Percentiles rank a stretch among this genome's conserved stretches.
These are phyloP conservation scores for Papiliotrema nemorosa DNA, from an alignment of 1,284 basidiomycete genomes.

Conservation along the genomic window DNA sequence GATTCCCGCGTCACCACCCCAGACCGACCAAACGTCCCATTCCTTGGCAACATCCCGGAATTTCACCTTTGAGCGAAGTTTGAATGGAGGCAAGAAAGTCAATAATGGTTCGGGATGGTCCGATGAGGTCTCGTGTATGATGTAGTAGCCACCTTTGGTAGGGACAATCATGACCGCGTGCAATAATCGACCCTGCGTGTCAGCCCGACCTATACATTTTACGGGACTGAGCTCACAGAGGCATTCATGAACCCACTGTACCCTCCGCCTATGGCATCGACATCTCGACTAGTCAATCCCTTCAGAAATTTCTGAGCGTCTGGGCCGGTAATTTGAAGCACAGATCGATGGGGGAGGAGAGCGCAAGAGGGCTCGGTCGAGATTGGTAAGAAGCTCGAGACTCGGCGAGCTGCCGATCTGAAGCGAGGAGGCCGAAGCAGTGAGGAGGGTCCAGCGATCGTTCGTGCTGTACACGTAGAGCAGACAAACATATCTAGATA, in stretches of 20 bases:
- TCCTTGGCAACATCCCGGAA: slow-evolving; percentile 69
- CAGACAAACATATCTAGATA: too few species aligned
- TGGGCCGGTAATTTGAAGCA: slow-evolving; percentile 74
- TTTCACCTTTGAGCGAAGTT: slow-evolving; percentile 85
- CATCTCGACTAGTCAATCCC: slow-evolving; percentile 68
- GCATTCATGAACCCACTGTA: slow-evolving; percentile 84
- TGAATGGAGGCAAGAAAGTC: slow-evolving; percentile 57
- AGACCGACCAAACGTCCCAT: slow-evolving; percentile 75
- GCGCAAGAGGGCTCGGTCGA: too few species aligned
- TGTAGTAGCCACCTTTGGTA: slow-evolving; percentile 33
- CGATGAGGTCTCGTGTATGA: slow-evolving; percentile 59
- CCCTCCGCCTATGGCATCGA: slow-evolving; percentile 56
- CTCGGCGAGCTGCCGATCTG: too few species aligned
- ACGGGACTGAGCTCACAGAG: slow-evolving; percentile 61
- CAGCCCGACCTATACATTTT: background rate
- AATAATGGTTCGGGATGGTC: slow-evolving; percentile 64
- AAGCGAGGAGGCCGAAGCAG: too few species aligned
- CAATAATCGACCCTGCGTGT: slow-evolving; percentile 76
- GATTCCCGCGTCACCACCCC: slow-evolving; percentile 54
- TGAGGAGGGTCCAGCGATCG: too few species aligned
- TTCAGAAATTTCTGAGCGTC: slow-evolving; percentile 84
- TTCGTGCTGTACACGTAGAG: too few species aligned
- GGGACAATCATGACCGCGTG: slow-evolving; percentile 85
- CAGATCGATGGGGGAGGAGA: slow-evolving; percentile 59
- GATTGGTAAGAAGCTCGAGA: too few species aligned